Evolutionary conservation across 345 rosid species (phyloP).

Genomic region (Aquilaria yunnanensis): DNA sequence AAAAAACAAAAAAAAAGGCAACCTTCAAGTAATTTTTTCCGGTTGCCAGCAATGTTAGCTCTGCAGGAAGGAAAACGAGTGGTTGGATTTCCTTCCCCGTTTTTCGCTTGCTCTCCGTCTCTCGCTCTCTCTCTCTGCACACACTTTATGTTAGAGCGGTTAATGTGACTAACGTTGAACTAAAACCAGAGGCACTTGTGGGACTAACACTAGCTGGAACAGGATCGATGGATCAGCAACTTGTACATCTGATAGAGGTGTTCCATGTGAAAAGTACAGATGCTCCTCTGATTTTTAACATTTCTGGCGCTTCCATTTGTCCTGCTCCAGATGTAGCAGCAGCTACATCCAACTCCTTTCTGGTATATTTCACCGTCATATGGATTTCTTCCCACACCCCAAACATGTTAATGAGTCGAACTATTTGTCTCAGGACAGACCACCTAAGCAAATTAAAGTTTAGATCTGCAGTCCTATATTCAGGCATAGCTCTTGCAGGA

Average conservation of each 20-base stretch:
- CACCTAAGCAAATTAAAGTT: no score
- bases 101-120: conserved; percentile 25
- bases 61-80: conserved; percentile 17
- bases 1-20: no score
- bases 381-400: conserved; percentile 26
- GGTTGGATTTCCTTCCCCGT: conserved; percentile 53
- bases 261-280: conserved; percentile 35
- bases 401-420: conserved; percentile 20
- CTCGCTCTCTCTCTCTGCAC: background rate
- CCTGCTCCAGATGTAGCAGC: conserved; percentile 35
- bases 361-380: conserved; percentile 27
- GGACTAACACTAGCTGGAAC: conserved; percentile 29
- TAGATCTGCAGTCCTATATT: conserved; percentile 21
- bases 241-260: conserved; percentile 23
- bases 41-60: no score
- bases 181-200: conserved; percentile 25
- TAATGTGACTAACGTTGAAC: background rate
- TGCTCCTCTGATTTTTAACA: conserved; percentile 35
- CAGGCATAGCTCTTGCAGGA: conserved; percentile 26
- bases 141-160: background rate
- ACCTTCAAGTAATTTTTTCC: no score
- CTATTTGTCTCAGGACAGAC: background rate
- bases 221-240: conserved; percentile 38
- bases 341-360: conserved; percentile 36
- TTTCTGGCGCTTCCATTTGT: conserved; percentile 21